phyloP scores from a whole-genome alignment of 495 filamentous ascomycete species.

The Penicillium cataractarum region DNA sequence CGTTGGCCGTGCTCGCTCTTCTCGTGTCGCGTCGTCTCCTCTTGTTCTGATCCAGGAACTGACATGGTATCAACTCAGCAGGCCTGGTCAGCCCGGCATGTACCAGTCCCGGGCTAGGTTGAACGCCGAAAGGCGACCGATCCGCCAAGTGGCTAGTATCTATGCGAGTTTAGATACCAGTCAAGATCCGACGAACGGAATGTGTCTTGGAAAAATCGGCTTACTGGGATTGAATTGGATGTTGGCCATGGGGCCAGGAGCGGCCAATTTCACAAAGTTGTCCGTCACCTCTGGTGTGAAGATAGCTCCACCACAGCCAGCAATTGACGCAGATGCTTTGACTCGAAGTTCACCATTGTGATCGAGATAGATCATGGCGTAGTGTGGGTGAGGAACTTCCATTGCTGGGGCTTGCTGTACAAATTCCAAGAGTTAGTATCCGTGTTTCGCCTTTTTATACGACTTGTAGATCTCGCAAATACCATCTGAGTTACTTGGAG shows the following conservation, averaged over 20 bases:
- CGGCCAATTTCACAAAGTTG: conserved; percentile 39
- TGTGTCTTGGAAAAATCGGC: neutral
- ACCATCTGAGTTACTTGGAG: conserved; percentile 23
- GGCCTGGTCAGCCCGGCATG: conserved; percentile 22
- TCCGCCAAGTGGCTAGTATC: conserved; percentile 14
- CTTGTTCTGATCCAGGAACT: conserved; percentile 39
- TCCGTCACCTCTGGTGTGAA: conserved; percentile 47
- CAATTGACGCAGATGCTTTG: conserved; percentile 41
- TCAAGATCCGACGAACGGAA: neutral
- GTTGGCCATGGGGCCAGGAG: conserved; percentile 24
- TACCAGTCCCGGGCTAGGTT: conserved; percentile 27
- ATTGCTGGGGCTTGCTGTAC: conserved; percentile 19
- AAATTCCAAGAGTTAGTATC: neutral
- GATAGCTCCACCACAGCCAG: conserved; percentile 39
- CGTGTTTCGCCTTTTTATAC: neutral
- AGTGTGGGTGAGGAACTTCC: conserved; percentile 40
- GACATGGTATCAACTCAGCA: conserved; percentile 40
- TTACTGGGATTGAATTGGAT: conserved; percentile 29
- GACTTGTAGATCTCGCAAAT: neutral
- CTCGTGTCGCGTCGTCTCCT: conserved; percentile 35
- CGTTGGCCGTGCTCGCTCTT: conserved; percentile 18
- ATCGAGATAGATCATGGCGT: conserved; percentile 46
- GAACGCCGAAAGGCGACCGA: conserved; percentile 24
- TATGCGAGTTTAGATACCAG: conserved; percentile 6
- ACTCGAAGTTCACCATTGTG: conserved; percentile 40